Base-by-base conservation (phyloP, 768 basidiomycete species). In the Psilocybe cubensis region DNA sequence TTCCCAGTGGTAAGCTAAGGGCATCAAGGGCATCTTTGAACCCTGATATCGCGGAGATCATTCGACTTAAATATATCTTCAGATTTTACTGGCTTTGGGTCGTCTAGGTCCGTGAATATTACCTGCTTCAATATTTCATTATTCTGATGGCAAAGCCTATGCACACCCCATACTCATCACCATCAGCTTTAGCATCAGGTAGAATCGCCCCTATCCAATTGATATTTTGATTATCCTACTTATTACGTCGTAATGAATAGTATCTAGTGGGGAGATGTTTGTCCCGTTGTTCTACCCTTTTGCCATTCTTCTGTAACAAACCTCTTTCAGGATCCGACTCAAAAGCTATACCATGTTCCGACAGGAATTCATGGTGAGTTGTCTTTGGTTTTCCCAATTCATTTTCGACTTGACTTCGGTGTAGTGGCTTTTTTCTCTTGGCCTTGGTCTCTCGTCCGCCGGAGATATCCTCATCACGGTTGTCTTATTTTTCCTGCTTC, bases 381-480 rank as follows among this genome's bases (percentile, higher is more conserved):
- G 28, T 2, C 23, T 8, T n/a, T 21, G 33, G 27, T 5, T 12
- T 23, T 6, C 12, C 20, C 9, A n/a, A 10, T n/a, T 12, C n/a
- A 11, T 12, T 23, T 35, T 18, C 27, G 8, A 24, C 9, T 23
- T 54, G 40, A 44, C 56, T 50, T n/a, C 27, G 29, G 17, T 24
- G 20, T 46, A 83, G 82, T 83, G 82, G 81, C 63, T 82, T 12
- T 82, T 83, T 56, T 82, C 81, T 8, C 70, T 79, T 38, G 83
- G 83, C 4, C 72, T 84, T n/a, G 75, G 78, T 2, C 68, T 83
- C 21, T 83, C 82, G 3, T 77, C 78, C 3, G 68, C 69, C 4
- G 73, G 79, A 3, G 83, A 84, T 59, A 64, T 83, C 31, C 41
- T 83, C 20, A 75, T 84, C 58, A 79, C 81, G 0, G 68, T 66